Conservation (phyloP, 2,329 filamentous ascomycete genomes). For the Huntiella bhutanensis region DNA sequence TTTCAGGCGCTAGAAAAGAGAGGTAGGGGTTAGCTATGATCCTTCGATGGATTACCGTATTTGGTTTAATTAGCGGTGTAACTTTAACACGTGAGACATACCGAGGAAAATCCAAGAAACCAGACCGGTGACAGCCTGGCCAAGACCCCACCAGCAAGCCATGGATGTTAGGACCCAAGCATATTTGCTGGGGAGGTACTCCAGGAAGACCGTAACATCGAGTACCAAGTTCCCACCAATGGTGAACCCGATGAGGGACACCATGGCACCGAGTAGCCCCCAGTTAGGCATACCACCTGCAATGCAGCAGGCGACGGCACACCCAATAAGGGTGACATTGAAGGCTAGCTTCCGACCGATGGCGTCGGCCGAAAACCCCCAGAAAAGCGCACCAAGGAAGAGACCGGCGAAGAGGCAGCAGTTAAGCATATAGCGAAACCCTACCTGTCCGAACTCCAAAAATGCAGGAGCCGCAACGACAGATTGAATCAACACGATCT, state of each 20-base stretch:
- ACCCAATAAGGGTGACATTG: constrained; percentile 34
- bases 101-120: constrained; percentile 26
- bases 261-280: constrained; percentile 43
- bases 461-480: constrained; percentile 40
- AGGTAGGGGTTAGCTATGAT: background rate
- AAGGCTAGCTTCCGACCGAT: constrained; percentile 51
- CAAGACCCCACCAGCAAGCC: constrained; percentile 32
- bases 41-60: too few relatives aligned
- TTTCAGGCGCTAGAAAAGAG: constrained; percentile 17
- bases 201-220: constrained; percentile 32
- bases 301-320: constrained; percentile 35
- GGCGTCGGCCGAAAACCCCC: constrained; percentile 48
- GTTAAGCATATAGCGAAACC: constrained; percentile 37
- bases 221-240: constrained; percentile 31
- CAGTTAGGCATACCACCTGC: constrained; percentile 51
- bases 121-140: constrained; percentile 27
- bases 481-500: constrained; percentile 36
- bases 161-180: constrained; percentile 29
- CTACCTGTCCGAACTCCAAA: constrained; percentile 35
- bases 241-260: constrained; percentile 30
- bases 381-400: constrained; percentile 42
- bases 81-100: constrained; percentile 14
- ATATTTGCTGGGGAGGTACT: constrained; percentile 28
- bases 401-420: constrained; percentile 41
- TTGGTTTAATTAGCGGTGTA: background rate